Conservation (phyloP, 2,329 filamentous ascomycete species). For the Aureobasidium sp. region DNA sequence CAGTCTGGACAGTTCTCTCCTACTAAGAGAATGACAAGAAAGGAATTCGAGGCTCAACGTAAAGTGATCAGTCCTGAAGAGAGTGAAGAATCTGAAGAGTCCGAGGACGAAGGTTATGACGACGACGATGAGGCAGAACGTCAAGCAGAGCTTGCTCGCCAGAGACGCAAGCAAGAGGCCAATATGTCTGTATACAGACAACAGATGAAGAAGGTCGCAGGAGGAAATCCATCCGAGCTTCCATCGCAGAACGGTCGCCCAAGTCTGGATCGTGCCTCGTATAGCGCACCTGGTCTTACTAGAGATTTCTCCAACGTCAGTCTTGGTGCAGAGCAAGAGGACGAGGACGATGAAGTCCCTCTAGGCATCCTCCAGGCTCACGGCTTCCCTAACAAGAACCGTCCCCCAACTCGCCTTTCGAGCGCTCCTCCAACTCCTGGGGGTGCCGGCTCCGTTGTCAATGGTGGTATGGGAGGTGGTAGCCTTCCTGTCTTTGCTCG, state of each 20-base stretch:
- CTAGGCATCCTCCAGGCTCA: conserved; percentile 81
- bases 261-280: conserved; percentile 45
- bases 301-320: conserved; percentile 9
- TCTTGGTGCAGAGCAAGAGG: conserved; percentile 40
- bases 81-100: conserved; percentile 49
- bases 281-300: conserved; percentile 13
- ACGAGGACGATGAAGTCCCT: conserved; percentile 83
- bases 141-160: conserved; percentile 63
- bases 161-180: conserved; percentile 80
- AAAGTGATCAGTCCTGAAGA: conserved; percentile 24
- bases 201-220: conserved; percentile 94
- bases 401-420: conserved; percentile 62
- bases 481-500: conserved; percentile 72
- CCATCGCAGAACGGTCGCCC: conserved; percentile 41
- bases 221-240: conserved; percentile 38
- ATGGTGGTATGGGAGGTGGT: conserved; percentile 43
- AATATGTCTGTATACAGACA: conserved; percentile 85
- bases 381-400: conserved; percentile 73
- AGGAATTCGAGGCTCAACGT: conserved; percentile 62
- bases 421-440: conserved; percentile 45
- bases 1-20: conserved; percentile 11
- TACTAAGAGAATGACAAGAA: conserved; percentile 78
- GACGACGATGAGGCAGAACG: conserved; percentile 75
- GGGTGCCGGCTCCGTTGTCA: conserved; percentile 36
- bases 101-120: conserved; percentile 54